Evolutionary conservation across 805 yeast genomes (phyloP).

Genomic region (Metschnikowia henanensis): DNA sequence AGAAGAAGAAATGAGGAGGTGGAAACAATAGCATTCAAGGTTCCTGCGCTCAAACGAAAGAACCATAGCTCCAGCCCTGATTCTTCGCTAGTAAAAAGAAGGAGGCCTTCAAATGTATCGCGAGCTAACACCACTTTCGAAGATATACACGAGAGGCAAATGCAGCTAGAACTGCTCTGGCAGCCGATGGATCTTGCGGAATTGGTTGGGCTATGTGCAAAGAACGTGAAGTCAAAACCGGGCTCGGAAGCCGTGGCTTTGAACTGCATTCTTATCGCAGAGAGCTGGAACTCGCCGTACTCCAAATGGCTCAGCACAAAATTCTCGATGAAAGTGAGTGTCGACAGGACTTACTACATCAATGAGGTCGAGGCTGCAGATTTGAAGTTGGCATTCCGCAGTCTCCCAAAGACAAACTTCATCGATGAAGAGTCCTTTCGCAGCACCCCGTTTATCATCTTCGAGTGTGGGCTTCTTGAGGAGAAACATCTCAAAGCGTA

Average conservation of each 20-base stretch:
- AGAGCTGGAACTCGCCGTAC: conserved; percentile 47
- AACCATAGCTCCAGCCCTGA: background rate
- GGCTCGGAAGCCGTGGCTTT: conserved; percentile 24
- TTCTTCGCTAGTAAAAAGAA: conserved; percentile 1
- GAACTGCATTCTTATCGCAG: conserved; percentile 44
- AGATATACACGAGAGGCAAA: conserved; percentile 22
- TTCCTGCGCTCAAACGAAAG: conserved; percentile 22
- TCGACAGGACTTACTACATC: conserved; percentile 27
- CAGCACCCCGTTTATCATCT: conserved; percentile 43
- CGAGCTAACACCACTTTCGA: background rate
- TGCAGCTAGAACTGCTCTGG: conserved; percentile 46
- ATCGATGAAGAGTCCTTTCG: conserved; percentile 38
- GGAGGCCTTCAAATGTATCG: background rate
- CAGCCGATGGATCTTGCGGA: conserved; percentile 41
- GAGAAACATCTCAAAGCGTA: conserved; percentile 13
- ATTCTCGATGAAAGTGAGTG: conserved; percentile 36
- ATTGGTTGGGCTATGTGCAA: conserved; percentile 31
- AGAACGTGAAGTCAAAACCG: conserved; percentile 24
- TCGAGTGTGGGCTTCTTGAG: conserved; percentile 51
- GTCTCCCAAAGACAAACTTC: conserved; percentile 42
- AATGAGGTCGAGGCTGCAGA: conserved; percentile 25
- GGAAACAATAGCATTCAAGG: conserved; percentile 24
- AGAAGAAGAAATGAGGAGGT: conserved; percentile 37
- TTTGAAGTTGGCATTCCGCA: conserved; percentile 33
- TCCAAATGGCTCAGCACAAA: conserved; percentile 53